phyloP scores from a whole-genome alignment of 2,329 filamentous ascomycete genomes.

The Penicillium sp. region DNA sequence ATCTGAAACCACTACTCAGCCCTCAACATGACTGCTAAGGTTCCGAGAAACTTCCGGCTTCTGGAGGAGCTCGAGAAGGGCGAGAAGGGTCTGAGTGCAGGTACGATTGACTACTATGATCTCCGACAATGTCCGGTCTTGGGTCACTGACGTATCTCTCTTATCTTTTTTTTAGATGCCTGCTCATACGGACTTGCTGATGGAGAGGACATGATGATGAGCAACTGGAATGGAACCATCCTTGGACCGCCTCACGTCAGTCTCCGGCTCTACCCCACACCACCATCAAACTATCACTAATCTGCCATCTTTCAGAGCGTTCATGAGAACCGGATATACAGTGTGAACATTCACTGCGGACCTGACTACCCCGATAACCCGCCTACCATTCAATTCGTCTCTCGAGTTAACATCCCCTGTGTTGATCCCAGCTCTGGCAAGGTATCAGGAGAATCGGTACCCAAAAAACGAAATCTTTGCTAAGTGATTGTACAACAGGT shows the following conservation, averaged over 20 bases:
- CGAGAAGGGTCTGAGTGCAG: conserved; percentile 92
- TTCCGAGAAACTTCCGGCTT: conserved; percentile 93
- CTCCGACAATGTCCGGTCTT: conserved; percentile 8
- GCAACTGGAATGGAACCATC: conserved; percentile 98
- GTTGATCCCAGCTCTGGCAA: conserved; percentile 77
- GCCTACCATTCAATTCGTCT: conserved; percentile 87
- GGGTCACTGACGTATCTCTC: conserved; percentile 22
- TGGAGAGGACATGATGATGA: conserved; percentile 92
- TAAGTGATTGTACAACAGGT: conserved; percentile 52
- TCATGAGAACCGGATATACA: conserved; percentile 99
- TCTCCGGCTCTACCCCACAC: conserved; percentile 14
- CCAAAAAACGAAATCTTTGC: background rate
- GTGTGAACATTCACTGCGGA: conserved; percentile 93
- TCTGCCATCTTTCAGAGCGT: conserved; percentile 61
- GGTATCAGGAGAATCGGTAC: conserved; percentile 44
- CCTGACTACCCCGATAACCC: conserved; percentile 83
- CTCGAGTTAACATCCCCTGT: conserved; percentile 93
- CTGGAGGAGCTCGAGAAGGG: conserved; percentile 98
- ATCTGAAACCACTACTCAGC: background rate
- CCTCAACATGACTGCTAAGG: conserved; percentile 62
- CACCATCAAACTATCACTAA: conserved; percentile 14
- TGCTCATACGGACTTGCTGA: conserved; percentile 96
- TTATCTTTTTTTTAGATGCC: conserved; percentile 61
- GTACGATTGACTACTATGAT: conserved; percentile 36
- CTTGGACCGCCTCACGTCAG: conserved; percentile 91